Percentiles rank a stretch among this genome's conserved stretches.
These are phyloP conservation scores for Tremellales sp. DNA, from an alignment of 1,284 basidiomycete species.

Conservation along the genomic window DNA sequence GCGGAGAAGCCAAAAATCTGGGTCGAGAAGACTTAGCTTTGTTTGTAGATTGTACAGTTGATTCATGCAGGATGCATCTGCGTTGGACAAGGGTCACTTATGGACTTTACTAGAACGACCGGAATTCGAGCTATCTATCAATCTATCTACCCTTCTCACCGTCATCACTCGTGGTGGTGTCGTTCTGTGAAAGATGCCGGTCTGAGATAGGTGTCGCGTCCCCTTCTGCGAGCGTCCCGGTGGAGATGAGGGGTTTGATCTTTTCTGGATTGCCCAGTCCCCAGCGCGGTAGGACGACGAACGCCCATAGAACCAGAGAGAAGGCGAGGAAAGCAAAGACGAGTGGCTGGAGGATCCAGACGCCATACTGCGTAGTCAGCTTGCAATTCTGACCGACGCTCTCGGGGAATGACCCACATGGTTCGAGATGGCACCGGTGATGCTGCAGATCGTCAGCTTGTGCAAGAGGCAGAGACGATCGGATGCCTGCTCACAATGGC, in stretches of 20 bases:
- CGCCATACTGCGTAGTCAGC: slow-evolving; percentile 23
- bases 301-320: slow-evolving; percentile 31
- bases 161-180: too few relatives aligned
- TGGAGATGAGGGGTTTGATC: neutral
- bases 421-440: slow-evolving; percentile 37
- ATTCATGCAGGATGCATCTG: neutral
- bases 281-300: slow-evolving; percentile 8
- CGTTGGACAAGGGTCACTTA: neutral
- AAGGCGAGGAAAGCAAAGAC: slow-evolving; percentile 30
- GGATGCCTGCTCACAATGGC: too few relatives aligned
- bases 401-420: slow-evolving; percentile 9
- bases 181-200: too few relatives aligned
- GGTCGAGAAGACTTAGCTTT: neutral
- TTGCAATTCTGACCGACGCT: neutral
- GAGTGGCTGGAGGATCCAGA: slow-evolving; percentile 44
- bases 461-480: slow-evolving; percentile 9
- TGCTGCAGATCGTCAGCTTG: slow-evolving; percentile 11
- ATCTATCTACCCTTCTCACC: neutral
- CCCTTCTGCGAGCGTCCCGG: neutral
- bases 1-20: neutral
- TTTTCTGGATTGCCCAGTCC: neutral
- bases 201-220: too few relatives aligned
- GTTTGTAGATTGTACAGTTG: neutral
- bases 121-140: too few relatives aligned
- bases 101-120: too few relatives aligned